A percentile compares a stretch with the other conserved stretches of the same genome.
Conservation (phyloP, 2,329 filamentous ascomycete genomes). For the Aurifilum marmelostoma region DNA sequence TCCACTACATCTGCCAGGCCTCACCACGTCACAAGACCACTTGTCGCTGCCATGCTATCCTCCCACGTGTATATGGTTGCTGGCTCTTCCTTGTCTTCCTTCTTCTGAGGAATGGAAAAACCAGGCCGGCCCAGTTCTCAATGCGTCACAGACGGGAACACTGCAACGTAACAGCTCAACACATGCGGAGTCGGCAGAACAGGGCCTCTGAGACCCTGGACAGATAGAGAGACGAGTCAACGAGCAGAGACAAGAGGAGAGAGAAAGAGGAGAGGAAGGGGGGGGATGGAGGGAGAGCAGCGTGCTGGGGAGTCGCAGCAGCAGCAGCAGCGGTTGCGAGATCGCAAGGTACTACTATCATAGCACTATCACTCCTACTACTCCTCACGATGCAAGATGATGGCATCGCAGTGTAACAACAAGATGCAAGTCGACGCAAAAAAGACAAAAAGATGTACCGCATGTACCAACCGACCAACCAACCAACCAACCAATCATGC, state of each 20-base stretch:
- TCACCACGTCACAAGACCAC: conserved; percentile 2
- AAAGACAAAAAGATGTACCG: neutral
- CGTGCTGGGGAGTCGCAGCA: neutral
- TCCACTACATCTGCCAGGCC: neutral
- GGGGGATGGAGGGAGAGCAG: neutral
- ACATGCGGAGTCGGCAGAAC: neutral
- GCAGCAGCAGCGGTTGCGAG: neutral
- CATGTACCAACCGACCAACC: neutral
- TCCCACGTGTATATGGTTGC: neutral
- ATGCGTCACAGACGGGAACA: neutral
- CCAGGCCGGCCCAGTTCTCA: neutral
- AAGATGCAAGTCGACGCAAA: neutral
- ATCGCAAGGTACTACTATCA: neutral
- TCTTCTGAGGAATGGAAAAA: neutral
- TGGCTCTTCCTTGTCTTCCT: neutral
- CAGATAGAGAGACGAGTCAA: neutral
- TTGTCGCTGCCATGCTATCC: neutral
- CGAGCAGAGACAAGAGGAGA: neutral
- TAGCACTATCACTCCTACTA: neutral
- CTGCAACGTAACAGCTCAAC: neutral
- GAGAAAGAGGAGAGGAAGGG: too few species aligned
- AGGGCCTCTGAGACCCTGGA: neutral
- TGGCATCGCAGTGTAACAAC: neutral
- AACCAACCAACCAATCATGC: neutral
- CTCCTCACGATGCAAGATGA: neutral